These are phyloP conservation scores for Colletotrichum orbiculare DNA, from an alignment of 2,329 filamentous ascomycete species.

Conservation along the genomic window DNA sequence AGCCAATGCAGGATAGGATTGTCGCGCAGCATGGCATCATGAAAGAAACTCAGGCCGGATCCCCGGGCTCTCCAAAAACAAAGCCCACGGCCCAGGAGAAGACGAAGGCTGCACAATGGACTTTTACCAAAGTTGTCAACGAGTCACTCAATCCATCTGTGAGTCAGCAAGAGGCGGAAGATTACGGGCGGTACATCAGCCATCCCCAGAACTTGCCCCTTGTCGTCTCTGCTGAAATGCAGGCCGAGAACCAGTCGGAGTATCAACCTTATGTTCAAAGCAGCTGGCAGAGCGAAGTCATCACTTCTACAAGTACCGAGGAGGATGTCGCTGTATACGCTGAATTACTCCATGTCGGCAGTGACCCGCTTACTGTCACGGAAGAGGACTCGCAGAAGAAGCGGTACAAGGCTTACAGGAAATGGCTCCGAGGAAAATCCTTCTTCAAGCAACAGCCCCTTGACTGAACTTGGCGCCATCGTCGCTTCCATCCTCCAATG, in stretches of 20 bases:
- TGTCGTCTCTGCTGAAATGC: slow-evolving; percentile 76
- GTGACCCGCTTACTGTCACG: slow-evolving; percentile 87
- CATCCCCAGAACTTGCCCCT: slow-evolving; percentile 92
- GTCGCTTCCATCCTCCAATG: neutral
- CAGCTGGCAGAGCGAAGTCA: slow-evolving; percentile 69
- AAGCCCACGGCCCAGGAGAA: slow-evolving; percentile 77
- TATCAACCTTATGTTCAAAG: slow-evolving; percentile 85
- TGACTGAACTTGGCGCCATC: slow-evolving; percentile 51
- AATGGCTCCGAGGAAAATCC: slow-evolving; percentile 95
- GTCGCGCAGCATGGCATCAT: slow-evolving; percentile 62
- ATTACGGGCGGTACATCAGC: slow-evolving; percentile 88
- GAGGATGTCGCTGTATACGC: slow-evolving; percentile 79
- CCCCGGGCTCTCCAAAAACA: slow-evolving; percentile 48
- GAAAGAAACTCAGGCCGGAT: slow-evolving; percentile 56
- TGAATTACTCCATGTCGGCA: slow-evolving; percentile 79
- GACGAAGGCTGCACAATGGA: slow-evolving; percentile 86
- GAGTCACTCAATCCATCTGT: slow-evolving; percentile 90
- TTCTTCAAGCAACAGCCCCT: slow-evolving; percentile 90
- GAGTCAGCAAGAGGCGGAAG: slow-evolving; percentile 78
- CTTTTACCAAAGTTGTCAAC: slow-evolving; percentile 84
- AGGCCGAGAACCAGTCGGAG: slow-evolving; percentile 71
- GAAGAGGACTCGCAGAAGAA: slow-evolving; percentile 92
- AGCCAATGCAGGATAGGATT: slow-evolving; percentile 48
- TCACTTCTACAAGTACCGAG: slow-evolving; percentile 60
- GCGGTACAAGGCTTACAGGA: slow-evolving; percentile 94